A percentile compares a stretch with the other conserved stretches of the same genome.
Evolutionary conservation across 1,284 basidiomycete species (phyloP).

Genomic region (Chondrostereum purpureum): DNA sequence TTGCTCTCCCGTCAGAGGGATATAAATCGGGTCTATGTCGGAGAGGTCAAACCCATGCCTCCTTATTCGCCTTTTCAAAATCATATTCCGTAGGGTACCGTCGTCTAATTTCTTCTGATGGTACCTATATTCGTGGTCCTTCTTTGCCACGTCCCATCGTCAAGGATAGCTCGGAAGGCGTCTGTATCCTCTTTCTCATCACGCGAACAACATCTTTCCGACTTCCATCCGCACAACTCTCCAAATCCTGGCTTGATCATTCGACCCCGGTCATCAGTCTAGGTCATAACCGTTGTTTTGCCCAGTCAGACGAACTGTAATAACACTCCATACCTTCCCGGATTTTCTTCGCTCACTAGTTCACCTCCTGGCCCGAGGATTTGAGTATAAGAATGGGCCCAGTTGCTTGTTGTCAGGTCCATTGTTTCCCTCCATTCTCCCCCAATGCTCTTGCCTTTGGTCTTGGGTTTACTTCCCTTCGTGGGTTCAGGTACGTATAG

Average conservation of each 20-base stretch:
- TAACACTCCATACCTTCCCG: background rate
- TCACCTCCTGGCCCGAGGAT: background rate
- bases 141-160: background rate
- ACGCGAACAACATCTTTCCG: background rate
- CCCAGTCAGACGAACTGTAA: background rate
- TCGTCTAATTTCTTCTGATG: background rate
- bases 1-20: too few species aligned
- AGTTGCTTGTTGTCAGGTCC: background rate
- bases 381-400: background rate
- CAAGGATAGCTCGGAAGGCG: background rate
- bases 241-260: too few species aligned
- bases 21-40: too few species aligned
- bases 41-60: too few species aligned
- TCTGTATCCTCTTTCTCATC: background rate
- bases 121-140: background rate
- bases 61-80: background rate
- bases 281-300: too few species aligned
- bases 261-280: too few species aligned
- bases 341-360: background rate
- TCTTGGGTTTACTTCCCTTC: conserved; percentile 21
- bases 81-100: background rate
- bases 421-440: background rate
- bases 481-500: conserved; percentile 18
- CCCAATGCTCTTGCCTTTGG: conserved; percentile 25
- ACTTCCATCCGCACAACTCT: background rate